A percentile compares a stretch with the other conserved stretches of the same genome.
phyloP scores from a whole-genome alignment of 345 rosid species.

The Citrus reticulata region DNA sequence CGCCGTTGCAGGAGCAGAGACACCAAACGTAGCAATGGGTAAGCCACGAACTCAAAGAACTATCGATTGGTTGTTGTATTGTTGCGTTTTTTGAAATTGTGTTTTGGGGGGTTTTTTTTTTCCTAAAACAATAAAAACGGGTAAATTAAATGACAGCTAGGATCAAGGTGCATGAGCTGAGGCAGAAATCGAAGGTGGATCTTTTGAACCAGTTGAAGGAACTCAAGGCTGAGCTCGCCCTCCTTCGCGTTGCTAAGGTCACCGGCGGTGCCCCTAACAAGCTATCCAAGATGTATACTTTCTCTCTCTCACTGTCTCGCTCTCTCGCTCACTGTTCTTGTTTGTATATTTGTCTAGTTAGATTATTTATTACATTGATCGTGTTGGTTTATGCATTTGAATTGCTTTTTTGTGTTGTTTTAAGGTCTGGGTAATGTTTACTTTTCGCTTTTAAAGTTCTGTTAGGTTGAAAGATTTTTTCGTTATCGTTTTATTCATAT shows the following conservation, averaged over 20 bases:
- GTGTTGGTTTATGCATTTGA: neutral
- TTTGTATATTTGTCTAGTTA: neutral
- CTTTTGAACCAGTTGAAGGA: conserved; percentile 60
- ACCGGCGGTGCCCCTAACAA: conserved; percentile 75
- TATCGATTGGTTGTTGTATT: neutral
- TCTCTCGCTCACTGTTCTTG: neutral
- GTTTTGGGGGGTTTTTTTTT: neutral
- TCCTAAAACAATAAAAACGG: neutral
- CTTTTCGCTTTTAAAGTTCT: too few species aligned
- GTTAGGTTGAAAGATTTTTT: neutral
- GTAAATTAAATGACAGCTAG: conserved; percentile 39
- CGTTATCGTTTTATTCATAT: neutral
- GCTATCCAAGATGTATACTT: conserved; percentile 55
- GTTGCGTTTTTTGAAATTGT: neutral
- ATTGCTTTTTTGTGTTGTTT: neutral
- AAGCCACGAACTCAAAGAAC: neutral
- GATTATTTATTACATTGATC: neutral
- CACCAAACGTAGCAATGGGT: conserved; percentile 26
- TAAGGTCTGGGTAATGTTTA: neutral
- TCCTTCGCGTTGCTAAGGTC: conserved; percentile 72
- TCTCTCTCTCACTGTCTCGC: neutral
- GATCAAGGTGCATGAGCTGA: conserved; percentile 67
- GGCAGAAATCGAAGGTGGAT: conserved; percentile 51
- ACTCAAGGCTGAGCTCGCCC: conserved; percentile 61
- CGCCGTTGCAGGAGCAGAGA: conserved; percentile 6